Evolutionary conservation across 305 asterid genomes (phyloP).

Genomic region (Nicotiana rustica): DNA sequence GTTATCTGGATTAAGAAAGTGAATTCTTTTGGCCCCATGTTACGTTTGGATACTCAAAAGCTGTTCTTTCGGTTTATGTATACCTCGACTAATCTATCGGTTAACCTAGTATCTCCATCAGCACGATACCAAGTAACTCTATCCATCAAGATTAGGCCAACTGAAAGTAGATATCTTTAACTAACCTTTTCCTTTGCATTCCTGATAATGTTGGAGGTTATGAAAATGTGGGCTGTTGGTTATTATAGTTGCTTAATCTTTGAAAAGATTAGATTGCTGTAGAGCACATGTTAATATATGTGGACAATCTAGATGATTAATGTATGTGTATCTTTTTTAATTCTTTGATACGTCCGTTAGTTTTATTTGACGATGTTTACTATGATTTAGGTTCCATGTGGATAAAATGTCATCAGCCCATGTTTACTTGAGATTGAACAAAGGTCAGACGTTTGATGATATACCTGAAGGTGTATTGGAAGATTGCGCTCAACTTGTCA

Average conservation of each 20-base stretch:
- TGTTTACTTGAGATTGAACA: conserved; percentile 87
- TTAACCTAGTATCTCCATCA: neutral
- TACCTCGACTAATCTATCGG: neutral
- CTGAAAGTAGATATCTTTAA: neutral
- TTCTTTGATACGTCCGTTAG: conserved; percentile 8
- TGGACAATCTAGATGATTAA: neutral
- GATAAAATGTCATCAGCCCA: conserved; percentile 99
- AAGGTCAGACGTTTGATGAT: conserved; percentile 83
- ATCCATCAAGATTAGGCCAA: neutral
- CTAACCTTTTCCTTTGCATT: neutral
- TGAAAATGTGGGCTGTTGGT: neutral
- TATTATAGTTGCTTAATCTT: neutral
- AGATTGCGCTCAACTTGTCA: conserved; percentile 92
- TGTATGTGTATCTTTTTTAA: neutral
- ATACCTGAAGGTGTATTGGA: conserved; percentile 88
- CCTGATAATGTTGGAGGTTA: neutral
- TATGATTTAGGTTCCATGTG: conserved; percentile 86
- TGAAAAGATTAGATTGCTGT: neutral
- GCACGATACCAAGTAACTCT: neutral
- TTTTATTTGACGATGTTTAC: conserved; percentile 40
- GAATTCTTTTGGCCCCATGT: neutral
- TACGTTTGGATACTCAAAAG: too few relatives aligned
- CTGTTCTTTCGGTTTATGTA: neutral
- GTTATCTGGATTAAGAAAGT: neutral
- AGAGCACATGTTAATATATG: conserved; percentile 16